A percentile compares a stretch with the other conserved stretches of the same genome.
Conservation (phyloP, 1,139 yeast genomes). For the Scheffersomyces stambukii region DNA sequence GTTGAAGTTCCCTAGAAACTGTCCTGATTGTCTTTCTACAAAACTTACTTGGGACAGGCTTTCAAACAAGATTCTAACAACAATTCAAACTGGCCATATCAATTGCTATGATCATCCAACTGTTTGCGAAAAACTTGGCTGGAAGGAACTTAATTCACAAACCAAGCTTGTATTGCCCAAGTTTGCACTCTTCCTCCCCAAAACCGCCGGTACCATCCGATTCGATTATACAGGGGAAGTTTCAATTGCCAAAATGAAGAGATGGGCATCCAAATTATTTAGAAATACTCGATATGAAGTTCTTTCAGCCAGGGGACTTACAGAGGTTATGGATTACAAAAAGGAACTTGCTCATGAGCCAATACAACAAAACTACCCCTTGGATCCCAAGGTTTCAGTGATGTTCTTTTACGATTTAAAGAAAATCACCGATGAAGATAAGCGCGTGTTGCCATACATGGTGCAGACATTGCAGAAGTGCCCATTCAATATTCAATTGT, state of each 20-base stretch:
- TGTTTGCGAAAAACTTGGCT: constrained; percentile 43
- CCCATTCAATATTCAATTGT: constrained; percentile 52
- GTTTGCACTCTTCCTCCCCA: constrained; percentile 39
- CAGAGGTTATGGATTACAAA: constrained; percentile 37
- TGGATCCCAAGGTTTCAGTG: constrained; percentile 41
- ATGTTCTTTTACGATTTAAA: constrained; percentile 53
- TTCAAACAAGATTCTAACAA: constrained; percentile 43
- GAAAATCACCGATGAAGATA: constrained; percentile 55
- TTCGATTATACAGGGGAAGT: constrained; percentile 31
- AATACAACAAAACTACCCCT: constrained; percentile 35
- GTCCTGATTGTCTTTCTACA: constrained; percentile 47
- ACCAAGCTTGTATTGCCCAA: too few relatives aligned
- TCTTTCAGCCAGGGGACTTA: constrained; percentile 34
- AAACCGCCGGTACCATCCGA: constrained; percentile 27
- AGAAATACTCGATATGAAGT: constrained; percentile 37
- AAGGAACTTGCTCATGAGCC: constrained; percentile 31
- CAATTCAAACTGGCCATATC: constrained; percentile 52
- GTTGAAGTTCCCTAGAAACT: constrained; percentile 29
- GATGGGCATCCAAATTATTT: constrained; percentile 27
- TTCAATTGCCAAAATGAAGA: constrained; percentile 26
- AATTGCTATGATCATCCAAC: constrained; percentile 50
- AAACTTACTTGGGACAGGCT: constrained; percentile 56
- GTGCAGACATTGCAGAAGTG: constrained; percentile 54
- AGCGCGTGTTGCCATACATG: constrained; percentile 53
- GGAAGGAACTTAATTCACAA: too few relatives aligned